Evolutionary conservation across 2,329 filamentous ascomycete genomes (phyloP).

Genomic region (Colletotrichum aenigma): DNA sequence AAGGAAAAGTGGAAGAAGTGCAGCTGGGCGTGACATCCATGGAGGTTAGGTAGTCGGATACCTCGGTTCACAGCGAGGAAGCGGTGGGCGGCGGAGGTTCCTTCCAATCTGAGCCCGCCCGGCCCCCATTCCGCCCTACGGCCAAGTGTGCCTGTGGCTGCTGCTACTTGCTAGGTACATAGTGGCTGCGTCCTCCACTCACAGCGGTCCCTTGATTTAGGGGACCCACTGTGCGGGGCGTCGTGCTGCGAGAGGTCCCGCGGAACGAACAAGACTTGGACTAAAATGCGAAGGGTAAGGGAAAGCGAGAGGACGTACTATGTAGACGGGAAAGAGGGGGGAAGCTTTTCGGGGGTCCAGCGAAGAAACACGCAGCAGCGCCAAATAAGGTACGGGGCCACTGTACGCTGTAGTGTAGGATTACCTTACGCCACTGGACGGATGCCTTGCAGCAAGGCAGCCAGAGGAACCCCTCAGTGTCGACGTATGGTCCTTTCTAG

Average conservation of each 20-base stretch:
- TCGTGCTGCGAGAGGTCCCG: not conserved
- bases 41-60: not conserved
- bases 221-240: not conserved
- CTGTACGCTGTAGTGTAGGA: too few species aligned
- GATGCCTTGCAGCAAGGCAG: not conserved
- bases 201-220: not conserved
- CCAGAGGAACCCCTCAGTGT: not conserved
- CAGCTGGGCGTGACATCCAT: not conserved
- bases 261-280: not conserved
- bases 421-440: not conserved
- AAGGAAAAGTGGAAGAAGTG: slow-evolving; percentile 5
- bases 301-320: not conserved
- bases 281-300: not conserved
- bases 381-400: not conserved
- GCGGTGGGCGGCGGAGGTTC: not conserved
- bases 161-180: not conserved
- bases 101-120: not conserved
- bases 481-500: not conserved
- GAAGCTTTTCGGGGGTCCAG: not conserved
- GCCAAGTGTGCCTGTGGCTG: not conserved
- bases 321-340: not conserved
- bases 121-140: slow-evolving; percentile 12
- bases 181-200: not conserved
- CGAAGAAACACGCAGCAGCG: not conserved
- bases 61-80: not conserved